Evolutionary conservation across 1,284 basidiomycete genomes (phyloP).

Genomic region (Irpex rosettiformis): DNA sequence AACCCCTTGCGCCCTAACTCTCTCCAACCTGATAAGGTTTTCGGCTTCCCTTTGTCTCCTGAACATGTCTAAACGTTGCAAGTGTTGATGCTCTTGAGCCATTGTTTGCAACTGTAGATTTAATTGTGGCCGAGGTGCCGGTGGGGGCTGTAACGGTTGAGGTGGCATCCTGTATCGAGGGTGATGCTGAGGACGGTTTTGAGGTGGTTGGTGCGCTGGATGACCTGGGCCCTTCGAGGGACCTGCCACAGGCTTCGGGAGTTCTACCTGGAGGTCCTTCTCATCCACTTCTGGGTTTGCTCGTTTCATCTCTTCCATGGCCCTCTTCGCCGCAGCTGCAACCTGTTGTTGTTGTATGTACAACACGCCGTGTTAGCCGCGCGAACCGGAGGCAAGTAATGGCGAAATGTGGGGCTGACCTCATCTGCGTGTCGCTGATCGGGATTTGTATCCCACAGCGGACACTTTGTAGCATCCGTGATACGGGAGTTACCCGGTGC

Average conservation of each 20-base stretch:
- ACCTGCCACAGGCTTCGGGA: slow-evolving; percentile 28
- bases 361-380: no score
- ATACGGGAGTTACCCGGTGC: not conserved
- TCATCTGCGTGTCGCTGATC: slow-evolving; percentile 65
- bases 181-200: not conserved
- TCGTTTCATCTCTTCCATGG: slow-evolving; percentile 54
- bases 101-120: not conserved
- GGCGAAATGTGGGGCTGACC: slow-evolving; percentile 35
- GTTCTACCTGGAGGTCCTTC: slow-evolving; percentile 52
- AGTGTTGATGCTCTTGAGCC: not conserved
- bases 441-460: slow-evolving; percentile 64
- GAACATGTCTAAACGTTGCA: not conserved
- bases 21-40: no score
- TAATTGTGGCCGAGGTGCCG: not conserved
- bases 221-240: slow-evolving; percentile 7
- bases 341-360: slow-evolving; percentile 41
- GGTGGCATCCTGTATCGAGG: slow-evolving; percentile 1
- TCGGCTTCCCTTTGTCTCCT: no score
- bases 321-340: slow-evolving; percentile 62
- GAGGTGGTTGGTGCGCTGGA: not conserved
- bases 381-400: no score
- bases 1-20: not conserved
- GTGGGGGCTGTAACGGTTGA: not conserved
- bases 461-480: slow-evolving; percentile 45
- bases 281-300: slow-evolving; percentile 55